Evolutionary conservation across 768 basidiomycete species (phyloP), one percentile per base, ranked within the genome.

Genomic region (Agaricus blazei): DNA sequence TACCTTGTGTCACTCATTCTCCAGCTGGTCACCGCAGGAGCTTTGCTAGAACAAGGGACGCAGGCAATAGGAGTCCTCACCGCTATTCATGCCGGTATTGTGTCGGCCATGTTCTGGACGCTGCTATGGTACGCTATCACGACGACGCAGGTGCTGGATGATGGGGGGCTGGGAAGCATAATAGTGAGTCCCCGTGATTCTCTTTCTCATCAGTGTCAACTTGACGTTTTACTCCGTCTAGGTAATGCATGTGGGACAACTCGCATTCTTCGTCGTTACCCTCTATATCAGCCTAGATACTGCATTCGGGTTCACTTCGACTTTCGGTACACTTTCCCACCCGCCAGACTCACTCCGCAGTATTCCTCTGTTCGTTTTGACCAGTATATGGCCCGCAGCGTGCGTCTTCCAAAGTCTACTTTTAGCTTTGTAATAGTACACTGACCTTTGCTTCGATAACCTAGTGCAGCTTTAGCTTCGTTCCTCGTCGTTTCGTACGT

Each of bases 221-320:
- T 24, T 7, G 15, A 29, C 15, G 48, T 44, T 14, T 19, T 23
- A 24, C 19, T 34, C 26, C 6, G 26, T 27, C 48, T 59, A 87
- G 85, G 85, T 86, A 4, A 77, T 83, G 58, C 72, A 70, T 52
- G 65, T 79, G 48, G 63, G 88, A 57, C 60, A 73, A 1, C 12
- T 79, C 34, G 70, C 75, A 3, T 76, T 90, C 63, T 87, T 91
- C 64, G 77, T 73, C 3, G 80, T 80, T 4, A 87, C 88, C 0
- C 77, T 78, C 1, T 95, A 92, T 69, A 85, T 96, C 65, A 78
- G 85, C 0, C 78, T 94, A 59, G 93, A 95, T 63, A 79, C 84
- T 24, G 88, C 77, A 0, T 71, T 94, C 7, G 65, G 74, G 27
- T 73, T 88, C 59, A 87, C 87, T 1, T 58, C 64, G 24, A 74